These are phyloP conservation scores for Xylaria venustula DNA, from an alignment of 495 filamentous ascomycete genomes.

Conservation along the genomic window DNA sequence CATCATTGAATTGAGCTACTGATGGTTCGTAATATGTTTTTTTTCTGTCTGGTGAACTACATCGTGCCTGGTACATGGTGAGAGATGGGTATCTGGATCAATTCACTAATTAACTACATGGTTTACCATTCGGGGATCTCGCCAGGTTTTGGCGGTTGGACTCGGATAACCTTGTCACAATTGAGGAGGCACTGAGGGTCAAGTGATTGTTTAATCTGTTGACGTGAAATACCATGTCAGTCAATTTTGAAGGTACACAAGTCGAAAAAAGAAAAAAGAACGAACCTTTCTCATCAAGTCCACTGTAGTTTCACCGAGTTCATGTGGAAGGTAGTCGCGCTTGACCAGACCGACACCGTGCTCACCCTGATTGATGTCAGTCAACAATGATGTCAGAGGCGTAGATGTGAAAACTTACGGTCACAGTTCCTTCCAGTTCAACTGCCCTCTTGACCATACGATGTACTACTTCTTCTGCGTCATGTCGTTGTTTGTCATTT, in stretches of 20 bases:
- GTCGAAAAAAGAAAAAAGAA: conserved; percentile 1
- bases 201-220: conserved; percentile 64
- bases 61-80: too few species aligned
- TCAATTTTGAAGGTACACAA: neutral
- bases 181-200: conserved; percentile 78
- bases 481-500: conserved; percentile 60
- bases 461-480: conserved; percentile 70
- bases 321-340: conserved; percentile 73
- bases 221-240: neutral
- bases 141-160: conserved; percentile 51
- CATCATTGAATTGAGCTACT: neutral
- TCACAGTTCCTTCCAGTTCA: conserved; percentile 80
- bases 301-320: conserved; percentile 69
- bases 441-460: conserved; percentile 82
- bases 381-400: neutral
- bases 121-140: conserved; percentile 52
- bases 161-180: conserved; percentile 75
- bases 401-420: conserved; percentile 34
- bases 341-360: conserved; percentile 82
- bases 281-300: conserved; percentile 76
- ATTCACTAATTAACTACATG: neutral
- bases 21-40: neutral
- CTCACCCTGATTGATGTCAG: conserved; percentile 53
- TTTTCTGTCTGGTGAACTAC: neutral
- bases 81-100: neutral